Evolutionary conservation across 495 filamentous ascomycete genomes (phyloP), one percentile per base, ranked within the genome.

Genomic region (Podospora sp.): DNA sequence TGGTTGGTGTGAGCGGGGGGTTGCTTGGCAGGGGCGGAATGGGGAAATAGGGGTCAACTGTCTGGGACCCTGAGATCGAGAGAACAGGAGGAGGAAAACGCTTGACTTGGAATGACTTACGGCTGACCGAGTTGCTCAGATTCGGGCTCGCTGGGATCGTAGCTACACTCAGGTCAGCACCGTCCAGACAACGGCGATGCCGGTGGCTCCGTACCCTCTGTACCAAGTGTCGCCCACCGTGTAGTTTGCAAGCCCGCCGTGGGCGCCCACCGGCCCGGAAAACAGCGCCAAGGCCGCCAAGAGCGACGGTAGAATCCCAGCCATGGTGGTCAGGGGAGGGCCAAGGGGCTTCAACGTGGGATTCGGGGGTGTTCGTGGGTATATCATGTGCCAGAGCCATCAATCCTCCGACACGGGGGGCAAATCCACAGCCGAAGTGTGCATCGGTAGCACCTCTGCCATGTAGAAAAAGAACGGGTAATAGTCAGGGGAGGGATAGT

Each of bases 171-270:
- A 33, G 46, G 22, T 67, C 36, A 6, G 40, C n/a, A 9, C n/a
- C 20, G 53, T 26, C 6, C 53, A 12, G 24, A n/a, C n/a, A n/a
- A n/a, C n/a, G 21, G 36, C 53, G 46, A 52, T 2, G 33, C 11
- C 18, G 36, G 35, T n/a, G 63, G 35, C 52, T 56, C 12, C 58
- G 35, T 73, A 69, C 81, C 81, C 82, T 71, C 77, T 72, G 56
- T 83, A 83, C 82, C 82, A 83, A 7, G 77, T 79, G 6, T 81
- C 78, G 53, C 78, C 80, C 1, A 84, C 81, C 1, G 80, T 84
- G 67, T 84, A 83, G 71, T 84, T 83, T 20, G 76, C 68, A 5
- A 83, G 73, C 0, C 82, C 82, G 9, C 81, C 82, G 69, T 83
- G 82, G 3, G 75, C 80, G 33, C 69, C 67, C 55, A 65, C 77